These are phyloP conservation scores for Carex littledalei DNA, from an alignment of 176 grass and related monocot species.

Conservation along the genomic window DNA sequence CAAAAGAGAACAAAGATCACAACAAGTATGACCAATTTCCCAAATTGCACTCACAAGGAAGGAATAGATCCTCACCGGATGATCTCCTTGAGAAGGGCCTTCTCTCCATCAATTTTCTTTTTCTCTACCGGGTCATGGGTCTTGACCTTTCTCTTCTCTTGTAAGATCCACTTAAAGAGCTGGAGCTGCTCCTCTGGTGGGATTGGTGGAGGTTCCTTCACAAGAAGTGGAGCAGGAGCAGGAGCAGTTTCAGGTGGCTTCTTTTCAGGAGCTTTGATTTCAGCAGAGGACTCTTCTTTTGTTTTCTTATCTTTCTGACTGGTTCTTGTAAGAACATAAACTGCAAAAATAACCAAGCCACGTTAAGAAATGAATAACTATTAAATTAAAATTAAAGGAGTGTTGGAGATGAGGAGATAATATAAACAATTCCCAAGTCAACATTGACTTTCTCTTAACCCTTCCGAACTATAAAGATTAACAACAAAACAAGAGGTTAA, in stretches of 20 bases:
- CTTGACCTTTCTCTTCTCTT: constrained; percentile 80
- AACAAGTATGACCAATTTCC: neutral
- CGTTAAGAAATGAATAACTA: neutral
- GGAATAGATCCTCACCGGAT: constrained; percentile 46
- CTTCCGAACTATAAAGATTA: neutral
- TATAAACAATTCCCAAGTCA: constrained; percentile 13
- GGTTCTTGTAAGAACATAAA: constrained; percentile 70
- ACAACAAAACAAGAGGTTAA: neutral
- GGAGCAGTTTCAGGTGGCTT: constrained; percentile 30
- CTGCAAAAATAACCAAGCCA: constrained; percentile 21
- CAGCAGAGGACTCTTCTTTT: constrained; percentile 17
- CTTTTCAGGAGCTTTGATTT: constrained; percentile 42
- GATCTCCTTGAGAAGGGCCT: constrained; percentile 84
- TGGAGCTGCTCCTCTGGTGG: constrained; percentile 59
- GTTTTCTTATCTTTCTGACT: constrained; percentile 9
- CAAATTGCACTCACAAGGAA: constrained; percentile 35
- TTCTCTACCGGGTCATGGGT: constrained; percentile 41
- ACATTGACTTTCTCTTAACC: neutral
- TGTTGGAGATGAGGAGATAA: neutral
- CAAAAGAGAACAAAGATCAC: constrained; percentile 2
- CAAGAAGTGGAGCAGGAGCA: constrained; percentile 8
- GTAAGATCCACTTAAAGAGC: constrained; percentile 83
- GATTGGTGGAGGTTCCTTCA: constrained; percentile 43
- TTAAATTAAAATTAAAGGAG: neutral
- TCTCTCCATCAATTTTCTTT: constrained; percentile 75